phyloP scores from a whole-genome alignment of 1,139 yeast genomes.

The Suhomyces bribrorum region DNA sequence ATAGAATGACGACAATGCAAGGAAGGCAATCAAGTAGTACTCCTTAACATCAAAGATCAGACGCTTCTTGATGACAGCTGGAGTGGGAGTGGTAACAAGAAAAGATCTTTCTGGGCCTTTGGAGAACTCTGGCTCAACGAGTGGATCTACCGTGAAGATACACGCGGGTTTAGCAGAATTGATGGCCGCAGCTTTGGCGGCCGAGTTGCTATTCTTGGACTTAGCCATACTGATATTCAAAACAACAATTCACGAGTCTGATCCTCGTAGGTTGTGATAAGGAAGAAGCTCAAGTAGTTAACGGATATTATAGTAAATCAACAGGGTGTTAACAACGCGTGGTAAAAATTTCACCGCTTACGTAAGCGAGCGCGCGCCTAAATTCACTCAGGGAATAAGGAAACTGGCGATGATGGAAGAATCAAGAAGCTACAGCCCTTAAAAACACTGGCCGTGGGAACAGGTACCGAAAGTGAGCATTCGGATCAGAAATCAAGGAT shows the following conservation, averaged over 20 bases:
- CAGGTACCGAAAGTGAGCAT: too few relatives aligned
- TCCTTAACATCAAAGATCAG: constrained; percentile 27
- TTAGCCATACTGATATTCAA: constrained; percentile 10
- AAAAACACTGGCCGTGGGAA: too few relatives aligned
- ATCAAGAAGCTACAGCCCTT: too few relatives aligned
- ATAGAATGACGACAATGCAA: constrained; percentile 54
- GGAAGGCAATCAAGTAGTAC: constrained; percentile 38
- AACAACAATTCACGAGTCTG: background rate
- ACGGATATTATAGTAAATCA: constrained; percentile 1
- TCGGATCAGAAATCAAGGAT: too few relatives aligned
- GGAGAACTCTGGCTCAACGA: constrained; percentile 26
- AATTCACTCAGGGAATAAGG: too few relatives aligned
- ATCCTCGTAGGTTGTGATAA: background rate
- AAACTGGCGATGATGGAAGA: too few relatives aligned
- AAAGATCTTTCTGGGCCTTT: constrained; percentile 32
- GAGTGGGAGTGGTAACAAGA: constrained; percentile 30
- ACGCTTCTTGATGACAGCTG: constrained; percentile 23
- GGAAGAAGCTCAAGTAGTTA: background rate
- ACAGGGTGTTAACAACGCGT: constrained; percentile 16
- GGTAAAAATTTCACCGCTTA: constrained; percentile 1
- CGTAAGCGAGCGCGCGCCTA: too few relatives aligned
- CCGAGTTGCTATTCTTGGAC: constrained; percentile 6
- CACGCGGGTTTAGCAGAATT: constrained; percentile 12
- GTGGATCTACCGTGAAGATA: constrained; percentile 27
- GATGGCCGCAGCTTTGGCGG: constrained; percentile 15